Evolutionary conservation across 2,329 filamentous ascomycete genomes (phyloP).

Genomic region (Pseudocercospora fuligena): DNA sequence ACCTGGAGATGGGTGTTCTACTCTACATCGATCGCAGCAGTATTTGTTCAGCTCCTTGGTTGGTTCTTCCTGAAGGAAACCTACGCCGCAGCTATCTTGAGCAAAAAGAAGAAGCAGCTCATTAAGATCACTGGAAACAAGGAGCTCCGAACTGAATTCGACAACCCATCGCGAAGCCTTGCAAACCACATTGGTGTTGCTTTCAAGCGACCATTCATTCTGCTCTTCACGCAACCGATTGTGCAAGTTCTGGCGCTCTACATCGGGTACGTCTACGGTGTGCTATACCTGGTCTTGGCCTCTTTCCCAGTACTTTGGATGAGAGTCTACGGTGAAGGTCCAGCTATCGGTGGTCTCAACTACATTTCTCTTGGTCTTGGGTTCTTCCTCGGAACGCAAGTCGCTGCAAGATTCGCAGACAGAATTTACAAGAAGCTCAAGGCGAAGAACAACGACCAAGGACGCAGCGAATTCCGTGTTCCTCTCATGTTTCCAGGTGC

Average conservation of each 20-base stretch:
- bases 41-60: conserved; percentile 64
- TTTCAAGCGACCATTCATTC: conserved; percentile 42
- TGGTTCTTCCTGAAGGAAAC: conserved; percentile 69
- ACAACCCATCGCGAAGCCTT: conserved; percentile 42
- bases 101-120: conserved; percentile 62
- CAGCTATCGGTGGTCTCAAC: conserved; percentile 44
- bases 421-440: conserved; percentile 44
- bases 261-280: conserved; percentile 46
- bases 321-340: conserved; percentile 31
- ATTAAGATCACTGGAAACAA: conserved; percentile 63
- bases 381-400: conserved; percentile 59
- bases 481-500: conserved; percentile 62
- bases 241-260: conserved; percentile 44
- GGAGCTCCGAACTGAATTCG: conserved; percentile 60
- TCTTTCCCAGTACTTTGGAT: conserved; percentile 43
- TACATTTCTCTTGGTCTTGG: conserved; percentile 63
- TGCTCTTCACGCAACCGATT: conserved; percentile 45
- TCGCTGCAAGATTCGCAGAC: conserved; percentile 45
- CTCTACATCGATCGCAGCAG: conserved; percentile 67
- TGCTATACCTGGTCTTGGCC: conserved; percentile 46
- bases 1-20: conserved; percentile 78
- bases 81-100: conserved; percentile 67
- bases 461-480: conserved; percentile 50
- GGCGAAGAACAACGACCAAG: conserved; percentile 44
- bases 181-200: conserved; percentile 39